Percentiles rank a stretch among this genome's conserved stretches.
phyloP scores from a whole-genome alignment of 2,329 filamentous ascomycete genomes.

The Ophiostoma sp. region DNA sequence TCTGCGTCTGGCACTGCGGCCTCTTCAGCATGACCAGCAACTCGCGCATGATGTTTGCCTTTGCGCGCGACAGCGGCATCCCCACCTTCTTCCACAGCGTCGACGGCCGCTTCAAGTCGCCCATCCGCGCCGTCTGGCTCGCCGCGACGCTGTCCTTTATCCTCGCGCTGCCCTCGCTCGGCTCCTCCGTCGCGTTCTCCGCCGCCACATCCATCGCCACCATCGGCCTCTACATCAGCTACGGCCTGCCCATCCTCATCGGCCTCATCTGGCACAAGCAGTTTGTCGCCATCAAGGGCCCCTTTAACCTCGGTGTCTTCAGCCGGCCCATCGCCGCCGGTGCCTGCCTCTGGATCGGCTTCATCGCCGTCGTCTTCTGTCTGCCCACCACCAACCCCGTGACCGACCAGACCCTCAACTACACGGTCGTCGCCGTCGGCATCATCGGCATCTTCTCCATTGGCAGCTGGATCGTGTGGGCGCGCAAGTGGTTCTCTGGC shows the following conservation, averaged over 20 bases:
- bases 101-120: conserved; percentile 44
- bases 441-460: conserved; percentile 47
- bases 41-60: conserved; percentile 56
- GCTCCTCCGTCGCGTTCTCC: conserved; percentile 50
- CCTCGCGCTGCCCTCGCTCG: conserved; percentile 50
- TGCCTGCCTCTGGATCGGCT: conserved; percentile 47
- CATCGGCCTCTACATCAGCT: conserved; percentile 53
- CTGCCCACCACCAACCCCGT: conserved; percentile 52
- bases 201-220: conserved; percentile 56
- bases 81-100: conserved; percentile 51
- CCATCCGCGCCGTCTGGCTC: conserved; percentile 51
- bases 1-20: conserved; percentile 58
- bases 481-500: conserved; percentile 50
- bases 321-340: conserved; percentile 44
- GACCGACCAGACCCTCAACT: conserved; percentile 52
- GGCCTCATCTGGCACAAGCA: conserved; percentile 46
- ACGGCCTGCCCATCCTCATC: conserved; percentile 52
- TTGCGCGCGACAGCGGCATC: conserved; percentile 51
- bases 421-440: conserved; percentile 54
- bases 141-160: conserved; percentile 50
- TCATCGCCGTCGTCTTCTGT: conserved; percentile 54
- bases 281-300: conserved; percentile 49
- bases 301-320: conserved; percentile 46
- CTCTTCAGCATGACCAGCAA: conserved; percentile 54
- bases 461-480: conserved; percentile 48